Percentiles rank a stretch among this genome's conserved stretches.
These are phyloP conservation scores for Phytophthora colocasiae DNA, from an alignment of 352 stramenopile species.

Conservation along the genomic window DNA sequence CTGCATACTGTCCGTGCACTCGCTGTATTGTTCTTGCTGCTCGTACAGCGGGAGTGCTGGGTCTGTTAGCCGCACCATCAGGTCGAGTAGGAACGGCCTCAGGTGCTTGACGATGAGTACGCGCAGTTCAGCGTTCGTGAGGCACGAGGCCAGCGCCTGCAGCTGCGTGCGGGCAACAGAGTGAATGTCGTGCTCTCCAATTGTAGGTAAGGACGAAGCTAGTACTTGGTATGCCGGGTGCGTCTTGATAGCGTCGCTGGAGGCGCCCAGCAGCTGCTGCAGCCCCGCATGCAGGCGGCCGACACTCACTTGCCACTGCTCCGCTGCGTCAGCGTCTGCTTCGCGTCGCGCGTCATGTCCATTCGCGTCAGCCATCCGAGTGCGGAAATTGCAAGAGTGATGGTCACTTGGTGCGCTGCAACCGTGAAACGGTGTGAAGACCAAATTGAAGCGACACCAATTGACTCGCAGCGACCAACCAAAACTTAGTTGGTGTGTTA, in stretches of 20 bases:
- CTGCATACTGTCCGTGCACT: conserved; percentile 59
- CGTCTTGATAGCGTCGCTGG: conserved; percentile 1
- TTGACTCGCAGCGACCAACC: conserved; percentile 26
- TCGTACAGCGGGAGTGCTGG: conserved; percentile 58
- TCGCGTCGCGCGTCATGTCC: conserved; percentile 12
- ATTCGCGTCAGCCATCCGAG: conserved; percentile 26
- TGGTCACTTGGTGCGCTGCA: conserved; percentile 15
- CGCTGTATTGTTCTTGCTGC: conserved; percentile 8
- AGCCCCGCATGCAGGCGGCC: conserved; percentile 26
- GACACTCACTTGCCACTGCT: conserved; percentile 39
- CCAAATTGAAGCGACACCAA: conserved; percentile 17
- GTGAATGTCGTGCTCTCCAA: conserved; percentile 23
- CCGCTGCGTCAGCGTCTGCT: conserved; percentile 14
- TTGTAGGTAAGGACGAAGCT: conserved; percentile 14
- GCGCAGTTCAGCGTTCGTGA: conserved; percentile 58
- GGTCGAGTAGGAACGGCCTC: conserved; percentile 74
- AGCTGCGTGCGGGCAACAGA: conserved; percentile 40
- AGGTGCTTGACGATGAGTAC: conserved; percentile 62
- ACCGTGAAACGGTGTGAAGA: conserved; percentile 26
- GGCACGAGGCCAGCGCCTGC: conserved; percentile 61
- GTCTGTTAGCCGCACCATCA: conserved; percentile 72
- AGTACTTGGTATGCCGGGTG: conserved; percentile 50
- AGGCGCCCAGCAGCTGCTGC: conserved; percentile 20
- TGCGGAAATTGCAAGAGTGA: conserved; percentile 11
- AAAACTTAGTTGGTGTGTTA: conserved; percentile 14